Evolutionary conservation across 139 green algal species (phyloP), one percentile per base, ranked within the genome.

Genomic region (Chlorella sp.): DNA sequence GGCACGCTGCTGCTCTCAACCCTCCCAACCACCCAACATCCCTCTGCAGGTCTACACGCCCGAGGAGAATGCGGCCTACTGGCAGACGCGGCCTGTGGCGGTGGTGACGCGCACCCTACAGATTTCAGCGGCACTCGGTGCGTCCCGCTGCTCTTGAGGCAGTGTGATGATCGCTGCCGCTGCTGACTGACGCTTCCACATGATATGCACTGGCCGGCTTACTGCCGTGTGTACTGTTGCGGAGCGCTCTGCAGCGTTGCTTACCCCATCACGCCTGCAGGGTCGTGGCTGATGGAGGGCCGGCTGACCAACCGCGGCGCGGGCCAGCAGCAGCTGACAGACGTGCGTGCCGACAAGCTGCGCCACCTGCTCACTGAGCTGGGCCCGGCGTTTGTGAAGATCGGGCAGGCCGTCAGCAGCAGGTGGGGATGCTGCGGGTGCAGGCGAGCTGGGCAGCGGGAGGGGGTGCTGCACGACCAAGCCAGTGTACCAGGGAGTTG

Each of bases 351-450:
- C 26, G 79, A 90, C 30, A 70, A 78, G 41, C 83, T 95, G 71
- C 78, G 90, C 15, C 44, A 90, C 38, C 87, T 94, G 36, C 88
- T 98, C 41, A 93, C 94, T 13, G 73, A 87, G 1, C 89, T 98
- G 39, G 96, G 96, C 0, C 94, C 95, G 6, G 92, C 95, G 0
- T 98, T 97, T 72, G 90, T 98, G 28, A 98, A 98, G 87, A 97
- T 98, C 64, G 96, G 94, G 0, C 96, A 95, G 85, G 91, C 85
- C 28, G 28, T 91, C 15, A 73, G 47, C 56, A 82, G 82, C 72
- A 63, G 82, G 72, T 87, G 62, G 34, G 62, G 23, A 17, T 38
- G 5, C 64, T 70, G 64, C 11, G n/a, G n/a, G n/a, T n/a, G n/a
- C 32, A 4, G 32, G 65, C 12, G 18, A 7, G 65, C 32, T 44